Base-by-base conservation (phyloP, 108 stramenopile species). In the Nannochloropsis salina region DNA sequence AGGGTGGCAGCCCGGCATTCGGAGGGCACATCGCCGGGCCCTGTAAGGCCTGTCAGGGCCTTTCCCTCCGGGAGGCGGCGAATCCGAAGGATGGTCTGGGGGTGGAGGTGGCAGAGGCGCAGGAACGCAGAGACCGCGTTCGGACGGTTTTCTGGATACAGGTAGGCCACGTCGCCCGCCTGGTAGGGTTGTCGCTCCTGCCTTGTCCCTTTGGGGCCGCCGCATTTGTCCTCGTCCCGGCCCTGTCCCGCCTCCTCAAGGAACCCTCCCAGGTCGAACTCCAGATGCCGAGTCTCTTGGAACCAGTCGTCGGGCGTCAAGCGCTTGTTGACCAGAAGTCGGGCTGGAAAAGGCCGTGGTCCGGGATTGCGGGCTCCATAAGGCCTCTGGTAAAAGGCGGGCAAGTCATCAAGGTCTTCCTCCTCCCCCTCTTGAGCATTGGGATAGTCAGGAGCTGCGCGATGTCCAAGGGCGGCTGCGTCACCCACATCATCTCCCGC, bases 261-360 rank as follows among this genome's bases (percentile, higher is more conserved):
- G 18, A 41, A 31, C 10, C 79, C 84, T 12, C 45, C 41, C 5
- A 86, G 45, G 20, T 90, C 88, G 42, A 90, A 85, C 84, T 90
- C 90, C 61, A 91, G 81, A 43, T 90, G 87, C n/a, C 89, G 89
- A 9, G 90, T 90, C 18, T 89, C 90, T 85, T 91, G 90, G 20
- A 83, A 84, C 47, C 89, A 89, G 31, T 85, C 90, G 9, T 84
- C 81, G 10, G 43, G 42, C 20, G 90, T 88, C 82, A 91, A 8
- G 21, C 90, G 85, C 1, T 80, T 43, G 87, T 91, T 91, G 9
- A 86, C 84, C 9, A 42, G 18, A 22, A 91, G 43, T 8, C 82
- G 82, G 1, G 89, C 83, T 6, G 18, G 83, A 21, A 44, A 31
- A 41, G 88, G 88, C n/a, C 42, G 61, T 8, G 61, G n/a, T 15